These are phyloP conservation scores for Acrocalymma vagum DNA, from an alignment of 2,329 filamentous ascomycete species.

Conservation along the genomic window DNA sequence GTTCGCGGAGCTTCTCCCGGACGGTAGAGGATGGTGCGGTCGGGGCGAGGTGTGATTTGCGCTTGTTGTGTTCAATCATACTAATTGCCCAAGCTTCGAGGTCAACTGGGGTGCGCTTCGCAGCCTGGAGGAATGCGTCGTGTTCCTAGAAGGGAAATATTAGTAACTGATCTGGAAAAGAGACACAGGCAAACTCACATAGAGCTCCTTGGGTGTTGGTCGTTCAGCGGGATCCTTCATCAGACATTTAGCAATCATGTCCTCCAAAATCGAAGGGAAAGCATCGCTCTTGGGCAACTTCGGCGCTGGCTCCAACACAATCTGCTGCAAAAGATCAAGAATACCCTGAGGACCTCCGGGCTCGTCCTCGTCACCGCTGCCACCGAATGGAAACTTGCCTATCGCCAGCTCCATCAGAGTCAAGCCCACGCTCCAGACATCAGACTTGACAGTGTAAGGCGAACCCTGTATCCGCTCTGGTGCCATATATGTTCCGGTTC, in stretches of 20 bases:
- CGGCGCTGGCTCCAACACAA: constrained; percentile 94
- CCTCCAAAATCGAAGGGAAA: constrained; percentile 92
- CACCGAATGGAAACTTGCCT: constrained; percentile 94
- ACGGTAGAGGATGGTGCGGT: constrained; percentile 72
- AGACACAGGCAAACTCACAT: constrained; percentile 65
- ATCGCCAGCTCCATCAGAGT: constrained; percentile 97
- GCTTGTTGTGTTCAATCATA: constrained; percentile 93
- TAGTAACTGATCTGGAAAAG: constrained; percentile 11
- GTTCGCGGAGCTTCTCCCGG: constrained; percentile 48
- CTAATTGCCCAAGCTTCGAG: constrained; percentile 92
- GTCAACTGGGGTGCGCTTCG: constrained; percentile 95
- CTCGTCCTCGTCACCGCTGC: constrained; percentile 76
- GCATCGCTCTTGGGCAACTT: constrained; percentile 96
- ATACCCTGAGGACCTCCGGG: constrained; percentile 86
- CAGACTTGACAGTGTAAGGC: constrained; percentile 96
- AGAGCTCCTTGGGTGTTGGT: constrained; percentile 92
- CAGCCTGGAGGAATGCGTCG: constrained; percentile 93
- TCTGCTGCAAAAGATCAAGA: constrained; percentile 93
- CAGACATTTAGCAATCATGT: constrained; percentile 96
- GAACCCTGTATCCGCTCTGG: constrained; percentile 97
- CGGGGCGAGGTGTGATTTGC: constrained; percentile 90
- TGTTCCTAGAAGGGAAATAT: constrained; percentile 73
- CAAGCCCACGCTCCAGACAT: constrained; percentile 98
- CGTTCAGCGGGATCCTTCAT: constrained; percentile 88
- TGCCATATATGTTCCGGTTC: constrained; percentile 99